Evolutionary conservation across 1,284 basidiomycete genomes (phyloP), one percentile per base, ranked within the genome.

Genomic region (Tremellales sp.): DNA sequence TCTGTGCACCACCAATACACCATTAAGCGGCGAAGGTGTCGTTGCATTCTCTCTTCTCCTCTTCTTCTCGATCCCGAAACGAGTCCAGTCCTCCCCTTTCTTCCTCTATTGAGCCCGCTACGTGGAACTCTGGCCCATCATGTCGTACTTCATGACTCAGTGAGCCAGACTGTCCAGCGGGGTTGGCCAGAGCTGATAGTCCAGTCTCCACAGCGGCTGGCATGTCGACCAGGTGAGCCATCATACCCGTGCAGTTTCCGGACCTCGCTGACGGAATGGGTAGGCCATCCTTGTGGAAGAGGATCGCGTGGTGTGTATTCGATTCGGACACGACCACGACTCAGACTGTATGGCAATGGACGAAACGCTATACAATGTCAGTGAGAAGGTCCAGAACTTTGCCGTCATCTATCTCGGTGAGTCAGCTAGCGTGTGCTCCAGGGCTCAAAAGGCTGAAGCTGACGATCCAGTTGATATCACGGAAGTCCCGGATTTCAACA

Each of bases 261-360:
- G n/a, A 33, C 29, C n/a, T 33, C n/a, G 29, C 39, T 21, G 39
- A 40, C 19, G 19, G 7, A 40, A 10, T 33, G 29, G 10, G 29
- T 52, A 97, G 73, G 92, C 94, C 4, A 97, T 98, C 72, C 86
- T 97, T 56, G 93, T 91, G 0, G 94, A 98, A 74, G 94, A 98
- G 74, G 92, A 97, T 67, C 83, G 94, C 45, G 84, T 97, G 31
- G 94, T 98, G 33, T 87, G 92, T 52, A 84, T 97, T 52, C 86
- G 94, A 11, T 98, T 97, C 72, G 94, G 94, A 0, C 88, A 94
- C 71, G 93, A 97, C 75, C 88, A 86, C 83, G 90, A 98, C 71
- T 78, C 82, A 1, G 86, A 94, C 57, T 99, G 94, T 77, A 97
- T 97, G 96, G 86, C 85, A 29, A 97, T 97, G 92, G 96, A 98